Conservation (phyloP, 2,329 filamentous ascomycete species). For the Fusarium sp. region DNA sequence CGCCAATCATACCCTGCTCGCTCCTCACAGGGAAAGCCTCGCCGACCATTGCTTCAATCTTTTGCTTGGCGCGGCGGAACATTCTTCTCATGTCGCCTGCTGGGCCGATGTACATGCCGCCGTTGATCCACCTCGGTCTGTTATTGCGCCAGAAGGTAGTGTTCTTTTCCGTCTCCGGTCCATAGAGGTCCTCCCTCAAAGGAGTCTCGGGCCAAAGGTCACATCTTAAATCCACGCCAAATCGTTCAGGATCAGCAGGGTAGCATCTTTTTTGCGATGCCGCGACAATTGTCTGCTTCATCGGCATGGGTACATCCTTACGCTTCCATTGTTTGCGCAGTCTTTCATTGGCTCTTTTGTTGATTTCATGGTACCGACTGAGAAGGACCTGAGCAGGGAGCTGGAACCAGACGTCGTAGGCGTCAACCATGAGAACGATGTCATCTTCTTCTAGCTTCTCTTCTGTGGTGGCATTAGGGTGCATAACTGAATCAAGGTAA, state of each 20-base stretch:
- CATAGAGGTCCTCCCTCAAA: background rate
- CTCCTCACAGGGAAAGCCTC: background rate
- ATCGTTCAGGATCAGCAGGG: background rate
- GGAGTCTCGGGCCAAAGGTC: background rate
- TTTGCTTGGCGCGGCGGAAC: background rate
- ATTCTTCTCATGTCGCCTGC: slow-evolving; percentile 12
- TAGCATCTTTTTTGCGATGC: background rate
- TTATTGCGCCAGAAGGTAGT: background rate
- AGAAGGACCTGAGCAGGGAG: slow-evolving; percentile 4
- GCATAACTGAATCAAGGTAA: slow-evolving; percentile 6
- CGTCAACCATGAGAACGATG: slow-evolving; percentile 8
- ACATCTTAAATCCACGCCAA: background rate
- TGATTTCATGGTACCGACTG: slow-evolving; percentile 16
- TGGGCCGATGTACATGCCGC: slow-evolving; percentile 4
- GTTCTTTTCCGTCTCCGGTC: background rate
- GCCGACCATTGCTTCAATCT: background rate
- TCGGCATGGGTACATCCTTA: background rate
- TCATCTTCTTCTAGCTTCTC: background rate
- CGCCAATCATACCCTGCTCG: background rate
- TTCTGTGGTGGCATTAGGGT: background rate
- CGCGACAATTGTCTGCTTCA: slow-evolving; percentile 6
- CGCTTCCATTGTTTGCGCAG: background rate
- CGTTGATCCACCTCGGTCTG: background rate
- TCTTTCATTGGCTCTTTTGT: slow-evolving; percentile 5
- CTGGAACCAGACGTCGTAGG: slow-evolving; percentile 10